Percentiles rank a stretch among this genome's conserved stretches.
Conservation (phyloP, 108 stramenopile genomes). For the Cyclostephanos tholiformis region DNA sequence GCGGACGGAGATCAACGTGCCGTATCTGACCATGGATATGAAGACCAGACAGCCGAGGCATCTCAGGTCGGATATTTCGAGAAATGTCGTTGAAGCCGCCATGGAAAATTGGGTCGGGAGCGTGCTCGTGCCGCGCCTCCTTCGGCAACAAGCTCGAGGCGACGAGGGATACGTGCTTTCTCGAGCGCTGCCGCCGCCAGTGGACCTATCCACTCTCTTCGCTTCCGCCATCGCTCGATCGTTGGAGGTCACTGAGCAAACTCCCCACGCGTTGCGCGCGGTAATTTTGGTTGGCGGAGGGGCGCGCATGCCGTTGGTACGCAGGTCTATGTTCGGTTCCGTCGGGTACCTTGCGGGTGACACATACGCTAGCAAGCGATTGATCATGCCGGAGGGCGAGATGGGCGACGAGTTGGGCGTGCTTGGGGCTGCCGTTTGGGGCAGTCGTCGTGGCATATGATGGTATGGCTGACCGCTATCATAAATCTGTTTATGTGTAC, state of each 20-base stretch:
- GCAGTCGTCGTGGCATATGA: conserved; percentile 12
- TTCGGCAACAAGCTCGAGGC: not conserved
- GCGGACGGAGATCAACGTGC: conserved; percentile 66
- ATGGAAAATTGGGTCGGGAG: conserved; percentile 48
- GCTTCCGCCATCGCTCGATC: conserved; percentile 62
- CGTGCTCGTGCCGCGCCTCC: conserved; percentile 32
- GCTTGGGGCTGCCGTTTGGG: conserved; percentile 43
- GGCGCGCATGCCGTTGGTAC: conserved; percentile 50
- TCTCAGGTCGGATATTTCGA: conserved; percentile 64
- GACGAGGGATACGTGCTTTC: conserved; percentile 36
- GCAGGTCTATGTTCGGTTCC: conserved; percentile 36
- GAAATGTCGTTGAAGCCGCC: conserved; percentile 61
- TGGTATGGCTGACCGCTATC: too few relatives aligned
- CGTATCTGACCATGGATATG: conserved; percentile 64
- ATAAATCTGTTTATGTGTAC: too few relatives aligned
- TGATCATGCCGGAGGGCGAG: conserved; percentile 46
- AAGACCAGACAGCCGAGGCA: conserved; percentile 56
- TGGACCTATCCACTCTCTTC: conserved; percentile 52
- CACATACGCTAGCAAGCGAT: conserved; percentile 9
- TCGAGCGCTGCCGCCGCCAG: conserved; percentile 61
- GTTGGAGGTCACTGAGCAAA: conserved; percentile 53
- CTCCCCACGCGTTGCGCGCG: conserved; percentile 55
- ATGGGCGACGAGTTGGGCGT: conserved; percentile 44
- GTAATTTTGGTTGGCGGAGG: conserved; percentile 75
- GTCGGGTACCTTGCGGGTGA: conserved; percentile 39